Evolutionary conservation across 345 rosid genomes (phyloP).

Genomic region (Durio zibethinus): DNA sequence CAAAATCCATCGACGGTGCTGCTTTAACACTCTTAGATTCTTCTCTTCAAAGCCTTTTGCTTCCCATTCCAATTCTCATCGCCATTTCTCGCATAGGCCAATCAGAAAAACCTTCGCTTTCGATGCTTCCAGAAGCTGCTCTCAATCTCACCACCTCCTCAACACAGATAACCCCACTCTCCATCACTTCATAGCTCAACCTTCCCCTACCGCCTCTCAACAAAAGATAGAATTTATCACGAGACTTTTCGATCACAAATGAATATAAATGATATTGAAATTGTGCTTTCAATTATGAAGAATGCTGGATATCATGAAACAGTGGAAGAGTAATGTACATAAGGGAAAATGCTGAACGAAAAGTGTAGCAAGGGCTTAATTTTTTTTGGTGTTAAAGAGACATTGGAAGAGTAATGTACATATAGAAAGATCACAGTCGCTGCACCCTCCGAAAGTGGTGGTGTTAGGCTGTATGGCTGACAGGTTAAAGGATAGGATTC

Average conservation of each 20-base stretch:
- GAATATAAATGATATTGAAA: slow-evolving; percentile 95
- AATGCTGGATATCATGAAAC: slow-evolving; percentile 68
- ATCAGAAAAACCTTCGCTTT: slow-evolving; percentile 28
- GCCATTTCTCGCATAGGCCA: slow-evolving; percentile 18
- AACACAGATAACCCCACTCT: slow-evolving; percentile 42
- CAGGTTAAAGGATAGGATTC: slow-evolving; percentile 82
- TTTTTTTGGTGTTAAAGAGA: slow-evolving; percentile 95
- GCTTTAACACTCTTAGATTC: slow-evolving; percentile 29
- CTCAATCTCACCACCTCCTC: slow-evolving; percentile 32
- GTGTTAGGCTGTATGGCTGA: slow-evolving; percentile 99
- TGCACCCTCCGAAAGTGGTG: slow-evolving; percentile 80
- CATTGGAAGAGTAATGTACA: slow-evolving; percentile 75
- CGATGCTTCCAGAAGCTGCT: slow-evolving; percentile 46
- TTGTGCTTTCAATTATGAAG: slow-evolving; percentile 87
- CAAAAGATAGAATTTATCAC: slow-evolving; percentile 72
- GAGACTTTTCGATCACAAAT: slow-evolving; percentile 97
- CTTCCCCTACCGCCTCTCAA: slow-evolving; percentile 42
- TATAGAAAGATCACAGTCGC: slow-evolving; percentile 62
- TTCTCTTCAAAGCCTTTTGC: slow-evolving; percentile 34
- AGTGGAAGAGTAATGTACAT: slow-evolving; percentile 69
- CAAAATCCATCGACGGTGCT: slow-evolving; percentile 36
- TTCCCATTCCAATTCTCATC: slow-evolving; percentile 24
- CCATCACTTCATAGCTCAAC: slow-evolving; percentile 52
- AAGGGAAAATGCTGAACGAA: slow-evolving; percentile 89
- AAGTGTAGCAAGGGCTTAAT: slow-evolving; percentile 95